Conservation (phyloP, 108 stramenopile genomes). For the Cylindrotheca fusiformis region DNA sequence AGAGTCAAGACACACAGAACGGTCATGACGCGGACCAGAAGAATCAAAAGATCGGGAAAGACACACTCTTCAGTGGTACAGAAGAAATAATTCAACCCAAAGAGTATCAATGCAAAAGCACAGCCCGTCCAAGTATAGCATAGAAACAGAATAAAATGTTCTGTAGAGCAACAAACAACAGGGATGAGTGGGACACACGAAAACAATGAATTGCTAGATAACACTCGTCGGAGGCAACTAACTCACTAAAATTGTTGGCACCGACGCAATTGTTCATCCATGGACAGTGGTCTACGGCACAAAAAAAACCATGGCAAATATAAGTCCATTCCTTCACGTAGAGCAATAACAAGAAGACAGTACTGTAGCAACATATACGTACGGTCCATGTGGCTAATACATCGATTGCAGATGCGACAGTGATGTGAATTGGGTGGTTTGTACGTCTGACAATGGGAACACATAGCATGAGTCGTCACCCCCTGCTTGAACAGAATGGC, state of each 20-base stretch:
- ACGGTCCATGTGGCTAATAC: constrained; percentile 87
- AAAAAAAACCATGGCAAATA: constrained; percentile 2
- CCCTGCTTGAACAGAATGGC: constrained; percentile 35
- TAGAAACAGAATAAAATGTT: constrained; percentile 79
- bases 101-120: constrained; percentile 58
- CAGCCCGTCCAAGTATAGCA: constrained; percentile 73
- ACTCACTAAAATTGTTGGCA: constrained; percentile 68
- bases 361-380: no score
- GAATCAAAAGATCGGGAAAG: constrained; percentile 52
- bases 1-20: constrained; percentile 58
- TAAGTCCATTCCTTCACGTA: background rate
- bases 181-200: background rate
- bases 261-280: constrained; percentile 99
- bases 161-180: constrained; percentile 5
- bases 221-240: background rate
- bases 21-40: constrained; percentile 67
- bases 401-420: constrained; percentile 94
- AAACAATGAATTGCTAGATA: background rate
- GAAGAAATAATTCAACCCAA: constrained; percentile 75
- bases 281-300: constrained; percentile 56
- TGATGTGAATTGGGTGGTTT: constrained; percentile 93
- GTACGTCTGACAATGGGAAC: constrained; percentile 88
- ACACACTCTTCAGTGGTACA: constrained; percentile 66
- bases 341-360: background rate
- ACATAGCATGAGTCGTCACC: constrained; percentile 52